phyloP scores from a whole-genome alignment of 768 basidiomycete species.

The Brasilioporus rufonigricans region DNA sequence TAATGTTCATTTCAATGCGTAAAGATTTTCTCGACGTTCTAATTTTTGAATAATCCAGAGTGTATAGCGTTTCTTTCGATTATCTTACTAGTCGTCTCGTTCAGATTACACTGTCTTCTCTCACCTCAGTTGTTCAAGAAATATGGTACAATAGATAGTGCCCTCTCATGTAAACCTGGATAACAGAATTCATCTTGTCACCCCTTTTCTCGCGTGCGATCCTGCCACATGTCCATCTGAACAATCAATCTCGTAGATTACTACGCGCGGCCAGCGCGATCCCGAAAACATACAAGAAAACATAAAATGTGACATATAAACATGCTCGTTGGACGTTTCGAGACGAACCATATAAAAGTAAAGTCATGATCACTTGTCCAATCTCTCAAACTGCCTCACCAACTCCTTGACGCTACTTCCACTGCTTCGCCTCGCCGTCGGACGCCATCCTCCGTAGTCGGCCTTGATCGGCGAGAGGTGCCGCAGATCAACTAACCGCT shows the following conservation, averaged over 20 bases:
- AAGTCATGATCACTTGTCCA: slow-evolving; percentile 12
- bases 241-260: slow-evolving; percentile 1
- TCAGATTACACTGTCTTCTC: not conserved
- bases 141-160: not conserved
- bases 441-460: slow-evolving; percentile 31
- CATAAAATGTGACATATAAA: slow-evolving; percentile 5
- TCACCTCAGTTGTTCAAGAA: not conserved
- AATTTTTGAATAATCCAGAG: not conserved
- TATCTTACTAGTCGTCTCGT: not conserved
- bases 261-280: slow-evolving; percentile 11
- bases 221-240: not conserved
- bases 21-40: not conserved
- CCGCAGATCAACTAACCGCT: slow-evolving; percentile 53
- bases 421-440: slow-evolving; percentile 52
- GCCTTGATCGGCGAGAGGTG: slow-evolving; percentile 40
- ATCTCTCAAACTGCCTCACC: slow-evolving; percentile 57
- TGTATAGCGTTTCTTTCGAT: not conserved
- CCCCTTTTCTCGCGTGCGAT: not conserved
- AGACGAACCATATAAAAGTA: not conserved
- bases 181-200: not conserved
- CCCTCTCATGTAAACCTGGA: not conserved
- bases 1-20: not conserved
- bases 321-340: too few relatives aligned
- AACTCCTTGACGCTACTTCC: slow-evolving; percentile 72
- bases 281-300: slow-evolving; percentile 8